A percentile compares a stretch with the other conserved stretches of the same genome.
Evolutionary conservation across 768 basidiomycete genomes (phyloP).

Genomic region (Suillus spraguei): DNA sequence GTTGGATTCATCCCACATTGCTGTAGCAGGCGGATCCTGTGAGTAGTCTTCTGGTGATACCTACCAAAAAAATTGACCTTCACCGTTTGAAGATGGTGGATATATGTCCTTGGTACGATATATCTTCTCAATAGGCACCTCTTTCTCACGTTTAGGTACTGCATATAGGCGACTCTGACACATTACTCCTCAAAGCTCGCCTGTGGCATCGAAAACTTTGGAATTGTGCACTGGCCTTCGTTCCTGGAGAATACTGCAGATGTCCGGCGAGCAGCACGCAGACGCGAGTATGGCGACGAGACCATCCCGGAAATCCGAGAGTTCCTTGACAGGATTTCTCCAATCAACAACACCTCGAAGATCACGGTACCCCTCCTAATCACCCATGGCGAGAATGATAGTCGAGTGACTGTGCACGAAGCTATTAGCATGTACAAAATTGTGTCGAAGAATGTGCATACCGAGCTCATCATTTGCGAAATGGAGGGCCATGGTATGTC

Average conservation of each 20-base stretch:
- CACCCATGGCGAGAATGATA: conserved; percentile 45
- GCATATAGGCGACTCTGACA: no score
- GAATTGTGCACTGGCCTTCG: no score
- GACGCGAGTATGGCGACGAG: conserved; percentile 46
- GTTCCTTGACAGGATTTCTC: conserved; percentile 42
- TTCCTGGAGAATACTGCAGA: conserved; percentile 46
- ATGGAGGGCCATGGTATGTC: conserved; percentile 34
- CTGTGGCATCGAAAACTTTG: no score
- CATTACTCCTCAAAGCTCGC: no score
- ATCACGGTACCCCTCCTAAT: conserved; percentile 40
- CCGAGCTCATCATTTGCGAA: no score
- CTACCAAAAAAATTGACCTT: conserved; percentile 6
- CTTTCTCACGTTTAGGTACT: conserved; percentile 2
- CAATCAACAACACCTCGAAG: conserved; percentile 39
- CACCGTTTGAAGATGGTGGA: conserved; percentile 34
- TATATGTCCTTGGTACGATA: conserved; percentile 43
- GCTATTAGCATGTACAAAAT: no score
- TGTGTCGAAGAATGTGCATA: no score
- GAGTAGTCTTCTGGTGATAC: conserved; percentile 11
- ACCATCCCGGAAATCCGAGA: conserved; percentile 37
- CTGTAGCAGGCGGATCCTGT: conserved; percentile 47
- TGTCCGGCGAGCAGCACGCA: conserved; percentile 35
- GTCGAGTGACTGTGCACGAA: not conserved
- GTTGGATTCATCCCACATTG: conserved; percentile 39
- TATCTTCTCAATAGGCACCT: not conserved